These are phyloP conservation scores for Aspergillus sojae DNA, from an alignment of 2,329 filamentous ascomycete species.

Conservation along the genomic window DNA sequence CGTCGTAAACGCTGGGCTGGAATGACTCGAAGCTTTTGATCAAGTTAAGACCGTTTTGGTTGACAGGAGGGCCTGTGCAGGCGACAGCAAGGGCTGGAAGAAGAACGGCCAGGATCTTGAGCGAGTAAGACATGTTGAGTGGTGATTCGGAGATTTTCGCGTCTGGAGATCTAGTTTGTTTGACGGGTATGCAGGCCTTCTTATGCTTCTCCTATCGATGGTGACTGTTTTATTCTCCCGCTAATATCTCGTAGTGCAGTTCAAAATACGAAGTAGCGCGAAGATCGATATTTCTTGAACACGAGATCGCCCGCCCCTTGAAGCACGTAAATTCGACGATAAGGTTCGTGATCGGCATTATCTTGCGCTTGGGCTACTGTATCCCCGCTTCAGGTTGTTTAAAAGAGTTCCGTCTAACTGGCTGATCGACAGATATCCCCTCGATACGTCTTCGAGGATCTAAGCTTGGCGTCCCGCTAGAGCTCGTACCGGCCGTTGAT, in stretches of 20 bases:
- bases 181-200: background rate
- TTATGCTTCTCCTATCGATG: background rate
- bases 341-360: background rate
- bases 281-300: background rate
- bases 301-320: background rate
- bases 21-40: slow-evolving; percentile 45
- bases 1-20: slow-evolving; percentile 33
- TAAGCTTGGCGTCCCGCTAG: background rate
- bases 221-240: background rate
- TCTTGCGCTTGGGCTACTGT: background rate
- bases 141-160: background rate
- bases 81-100: slow-evolving; percentile 10
- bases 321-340: background rate
- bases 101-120: slow-evolving; percentile 8
- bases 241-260: background rate
- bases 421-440: background rate
- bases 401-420: background rate
- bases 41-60: slow-evolving; percentile 36
- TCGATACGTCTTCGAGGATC: background rate
- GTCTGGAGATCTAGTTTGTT: too few relatives aligned
- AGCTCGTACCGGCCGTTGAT: background rate
- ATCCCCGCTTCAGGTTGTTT: background rate
- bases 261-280: background rate
- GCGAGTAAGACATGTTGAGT: slow-evolving; percentile 6
- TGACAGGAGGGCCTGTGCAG: slow-evolving; percentile 31